Percentiles rank a stretch among this genome's conserved stretches.
phyloP scores from a whole-genome alignment of 306 rosid genomes.

The Cicer cuneatum region DNA sequence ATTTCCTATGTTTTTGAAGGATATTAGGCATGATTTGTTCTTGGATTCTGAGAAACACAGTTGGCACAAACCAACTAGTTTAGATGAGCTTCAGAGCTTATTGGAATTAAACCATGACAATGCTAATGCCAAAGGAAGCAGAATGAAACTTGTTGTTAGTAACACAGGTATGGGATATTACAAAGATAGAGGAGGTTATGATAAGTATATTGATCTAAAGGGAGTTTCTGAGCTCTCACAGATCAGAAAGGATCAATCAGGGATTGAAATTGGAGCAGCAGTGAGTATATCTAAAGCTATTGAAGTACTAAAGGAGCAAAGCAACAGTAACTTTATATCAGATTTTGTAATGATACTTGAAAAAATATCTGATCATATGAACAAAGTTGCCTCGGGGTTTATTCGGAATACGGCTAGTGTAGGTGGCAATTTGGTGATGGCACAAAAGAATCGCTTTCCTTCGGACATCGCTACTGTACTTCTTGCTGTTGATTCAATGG shows the following conservation, averaged over 20 bases:
- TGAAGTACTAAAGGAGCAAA: constrained; percentile 54
- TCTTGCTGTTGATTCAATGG: constrained; percentile 75
- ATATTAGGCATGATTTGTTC: constrained; percentile 47
- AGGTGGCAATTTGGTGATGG: constrained; percentile 93
- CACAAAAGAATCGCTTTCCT: constrained; percentile 81
- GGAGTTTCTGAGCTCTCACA: constrained; percentile 63
- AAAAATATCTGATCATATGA: constrained; percentile 73
- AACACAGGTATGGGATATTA: constrained; percentile 87
- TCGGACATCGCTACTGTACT: constrained; percentile 85
- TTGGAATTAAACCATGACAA: constrained; percentile 30
- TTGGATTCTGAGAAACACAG: constrained; percentile 52
- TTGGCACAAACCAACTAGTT: constrained; percentile 67
- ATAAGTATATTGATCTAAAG: constrained; percentile 63
- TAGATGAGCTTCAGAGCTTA: constrained; percentile 62
- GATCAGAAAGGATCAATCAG: constrained; percentile 59
- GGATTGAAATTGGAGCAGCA: constrained; percentile 76
- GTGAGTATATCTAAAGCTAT: constrained; percentile 72
- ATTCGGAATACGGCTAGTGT: constrained; percentile 77
- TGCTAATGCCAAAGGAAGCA: constrained; percentile 10
- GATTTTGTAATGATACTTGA: constrained; percentile 54
- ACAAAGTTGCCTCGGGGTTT: constrained; percentile 72
- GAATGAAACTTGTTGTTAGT: constrained; percentile 64
- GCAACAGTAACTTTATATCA: constrained; percentile 39
- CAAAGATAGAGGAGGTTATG: constrained; percentile 62
- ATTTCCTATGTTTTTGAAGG: constrained; percentile 74